Evolutionary conservation across 208 protist genomes (phyloP), one percentile per base, ranked within the genome.

Genomic region (Leishmania mexicana): DNA sequence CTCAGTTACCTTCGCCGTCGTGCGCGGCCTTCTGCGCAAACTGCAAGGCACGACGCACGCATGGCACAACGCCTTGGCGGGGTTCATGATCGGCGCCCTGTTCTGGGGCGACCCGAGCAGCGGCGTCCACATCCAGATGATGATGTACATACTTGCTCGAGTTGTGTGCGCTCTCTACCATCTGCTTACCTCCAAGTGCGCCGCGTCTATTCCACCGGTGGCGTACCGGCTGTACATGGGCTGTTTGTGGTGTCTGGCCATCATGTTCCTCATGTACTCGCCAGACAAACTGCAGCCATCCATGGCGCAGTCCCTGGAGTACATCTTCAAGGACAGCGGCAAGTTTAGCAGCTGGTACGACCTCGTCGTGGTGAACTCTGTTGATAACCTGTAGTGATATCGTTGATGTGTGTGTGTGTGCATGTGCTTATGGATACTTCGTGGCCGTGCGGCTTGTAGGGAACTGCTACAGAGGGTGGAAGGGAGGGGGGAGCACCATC

Each of bases 121-220:
- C 73, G 78, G 76, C 1, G 90, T 98, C 31, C 90, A 95, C 74
- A 83, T 94, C 78, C 95, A 98, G 86, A 96, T 98, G 91, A 95
- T 92, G 82, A 95, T 98, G 92, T 98, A 98, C 88, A 94, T 97
- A 68, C 81, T 98, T 3, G 89, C 94, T 8, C 92, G 95, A 74
- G 62, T 95, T 40, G 38, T 96, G 42, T 95, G 88, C 64, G 92
- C 84, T 3, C 57, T 91, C 10, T 92, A 91, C 54, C 88, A 90
- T 47, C 83, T 96, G 47, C 70, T 90, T n/a, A 81, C 87, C 47
- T 85, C 65, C 49, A 90, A 88, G 80, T 64, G 79, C 35, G 42
- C 73, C n/a, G 47, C 83, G 19, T 42, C 75, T 2, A 78, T 85
- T 24, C 86, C 88, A 6, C 58, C 79, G 35, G 81, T 81, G 64